These are phyloP conservation scores for Crithidia acanthocephali DNA, from an alignment of 208 protist species.

Conservation along the genomic window DNA sequence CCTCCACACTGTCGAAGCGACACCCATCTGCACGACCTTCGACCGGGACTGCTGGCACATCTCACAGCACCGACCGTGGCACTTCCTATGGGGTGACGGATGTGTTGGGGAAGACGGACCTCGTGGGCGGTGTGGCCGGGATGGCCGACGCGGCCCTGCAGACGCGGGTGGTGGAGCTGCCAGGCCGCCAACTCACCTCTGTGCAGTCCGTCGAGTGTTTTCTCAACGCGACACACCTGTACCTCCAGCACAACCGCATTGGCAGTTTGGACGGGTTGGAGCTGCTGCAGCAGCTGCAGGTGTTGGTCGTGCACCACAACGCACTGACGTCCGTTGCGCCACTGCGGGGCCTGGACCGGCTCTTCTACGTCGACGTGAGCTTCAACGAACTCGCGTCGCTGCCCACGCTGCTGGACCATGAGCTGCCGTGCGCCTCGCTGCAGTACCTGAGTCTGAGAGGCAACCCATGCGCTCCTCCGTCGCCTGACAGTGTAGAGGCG, in stretches of 20 bases:
- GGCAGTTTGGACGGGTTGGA: constrained; percentile 58
- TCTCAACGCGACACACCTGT: constrained; percentile 78
- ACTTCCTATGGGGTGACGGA: constrained; percentile 17
- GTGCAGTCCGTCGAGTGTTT: constrained; percentile 57
- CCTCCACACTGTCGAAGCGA: neutral
- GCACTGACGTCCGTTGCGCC: constrained; percentile 47
- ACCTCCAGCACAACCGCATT: constrained; percentile 79
- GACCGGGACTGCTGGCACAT: neutral
- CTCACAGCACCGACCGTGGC: neutral
- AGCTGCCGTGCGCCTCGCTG: constrained; percentile 57
- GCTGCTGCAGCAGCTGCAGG: constrained; percentile 62
- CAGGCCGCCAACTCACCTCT: constrained; percentile 40
- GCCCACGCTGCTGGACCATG: constrained; percentile 27
- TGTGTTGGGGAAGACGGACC: constrained; percentile 44
- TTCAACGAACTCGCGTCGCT: constrained; percentile 56
- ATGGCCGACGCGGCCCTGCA: constrained; percentile 73
- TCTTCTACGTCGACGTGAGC: constrained; percentile 70
- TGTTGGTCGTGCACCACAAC: constrained; percentile 85
- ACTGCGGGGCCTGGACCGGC: constrained; percentile 42
- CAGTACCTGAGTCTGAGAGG: constrained; percentile 59
- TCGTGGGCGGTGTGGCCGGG: constrained; percentile 56
- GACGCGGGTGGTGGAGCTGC: constrained; percentile 56
- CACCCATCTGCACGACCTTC: neutral
- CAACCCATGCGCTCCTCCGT: constrained; percentile 40
- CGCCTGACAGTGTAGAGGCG: neutral